phyloP scores from a whole-genome alignment of 2,329 filamentous ascomycete genomes.

The Colletotrichum higginsianum region DNA sequence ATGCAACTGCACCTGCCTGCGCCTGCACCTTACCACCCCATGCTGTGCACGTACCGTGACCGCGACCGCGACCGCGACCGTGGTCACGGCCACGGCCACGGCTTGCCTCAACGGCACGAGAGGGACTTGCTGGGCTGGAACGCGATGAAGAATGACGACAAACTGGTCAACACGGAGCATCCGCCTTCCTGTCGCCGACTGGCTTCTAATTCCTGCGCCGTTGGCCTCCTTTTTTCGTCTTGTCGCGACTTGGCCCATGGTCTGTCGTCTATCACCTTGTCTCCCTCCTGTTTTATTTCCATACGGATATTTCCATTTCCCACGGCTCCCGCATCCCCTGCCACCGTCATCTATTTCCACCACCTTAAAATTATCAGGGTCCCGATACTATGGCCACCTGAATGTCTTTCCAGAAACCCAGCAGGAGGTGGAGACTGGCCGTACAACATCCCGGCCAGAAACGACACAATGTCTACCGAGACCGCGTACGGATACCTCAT shows the following conservation, averaged over 20 bases:
- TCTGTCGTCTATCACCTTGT: slow-evolving; percentile 1
- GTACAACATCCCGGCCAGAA: slow-evolving; percentile 22
- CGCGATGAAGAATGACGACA: slow-evolving; percentile 26
- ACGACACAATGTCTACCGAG: slow-evolving; percentile 11
- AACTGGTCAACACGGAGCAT: not conserved
- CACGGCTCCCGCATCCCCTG: slow-evolving; percentile 24
- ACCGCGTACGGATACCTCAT: slow-evolving; percentile 7
- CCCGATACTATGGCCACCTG: slow-evolving; percentile 41
- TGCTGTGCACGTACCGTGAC: slow-evolving; percentile 25
- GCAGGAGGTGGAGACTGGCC: slow-evolving; percentile 28
- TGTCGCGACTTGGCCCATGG: slow-evolving; percentile 29
- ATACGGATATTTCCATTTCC: slow-evolving; percentile 29
- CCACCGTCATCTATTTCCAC: slow-evolving; percentile 39
- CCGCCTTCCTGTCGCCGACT: not conserved
- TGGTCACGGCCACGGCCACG: not conserved
- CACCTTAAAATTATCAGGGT: slow-evolving; percentile 41
- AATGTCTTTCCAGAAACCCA: slow-evolving; percentile 40
- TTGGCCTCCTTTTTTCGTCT: slow-evolving; percentile 2
- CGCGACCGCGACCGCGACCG: not conserved
- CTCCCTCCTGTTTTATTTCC: slow-evolving; percentile 10
- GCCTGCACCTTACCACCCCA: slow-evolving; percentile 17
- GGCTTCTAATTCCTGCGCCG: not conserved
- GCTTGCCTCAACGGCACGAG: not conserved
- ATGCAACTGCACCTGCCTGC: slow-evolving; percentile 18
- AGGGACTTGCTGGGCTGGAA: not conserved